These are phyloP conservation scores for Solanum bukasovii DNA, from an alignment of 257 asterid species.

Conservation along the genomic window DNA sequence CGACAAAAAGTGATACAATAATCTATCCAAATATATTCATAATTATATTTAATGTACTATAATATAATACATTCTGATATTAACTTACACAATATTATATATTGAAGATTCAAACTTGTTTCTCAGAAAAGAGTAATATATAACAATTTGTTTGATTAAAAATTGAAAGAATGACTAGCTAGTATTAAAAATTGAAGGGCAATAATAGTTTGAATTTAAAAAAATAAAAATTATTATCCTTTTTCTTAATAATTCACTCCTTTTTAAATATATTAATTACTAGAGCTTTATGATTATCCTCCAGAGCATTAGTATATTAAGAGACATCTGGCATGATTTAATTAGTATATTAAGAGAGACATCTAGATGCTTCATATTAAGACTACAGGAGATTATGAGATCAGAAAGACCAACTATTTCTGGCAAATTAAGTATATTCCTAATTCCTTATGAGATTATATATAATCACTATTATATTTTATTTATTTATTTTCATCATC, in stretches of 20 bases:
- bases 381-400: not conserved
- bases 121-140: not conserved
- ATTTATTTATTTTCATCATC: not conserved
- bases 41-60: not conserved
- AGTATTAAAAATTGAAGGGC: not conserved
- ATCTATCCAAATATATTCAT: not conserved
- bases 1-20: not conserved
- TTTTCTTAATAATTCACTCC: not conserved
- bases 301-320: not conserved
- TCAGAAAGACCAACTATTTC: not conserved
- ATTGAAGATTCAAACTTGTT: not conserved
- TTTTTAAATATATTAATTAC: not conserved
- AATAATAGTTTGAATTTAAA: not conserved
- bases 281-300: not conserved
- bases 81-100: not conserved
- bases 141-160: not conserved
- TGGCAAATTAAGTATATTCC: not conserved
- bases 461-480: not conserved
- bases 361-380: not conserved
- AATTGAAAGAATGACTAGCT: not conserved
- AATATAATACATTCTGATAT: not conserved
- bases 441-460: not conserved
- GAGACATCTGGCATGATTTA: not conserved
- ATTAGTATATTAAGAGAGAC: not conserved
- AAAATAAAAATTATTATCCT: not conserved